A percentile compares a stretch with the other conserved stretches of the same genome.
These are phyloP conservation scores for Rosa multiflora DNA, from an alignment of 306 rosid genomes.

Conservation along the genomic window DNA sequence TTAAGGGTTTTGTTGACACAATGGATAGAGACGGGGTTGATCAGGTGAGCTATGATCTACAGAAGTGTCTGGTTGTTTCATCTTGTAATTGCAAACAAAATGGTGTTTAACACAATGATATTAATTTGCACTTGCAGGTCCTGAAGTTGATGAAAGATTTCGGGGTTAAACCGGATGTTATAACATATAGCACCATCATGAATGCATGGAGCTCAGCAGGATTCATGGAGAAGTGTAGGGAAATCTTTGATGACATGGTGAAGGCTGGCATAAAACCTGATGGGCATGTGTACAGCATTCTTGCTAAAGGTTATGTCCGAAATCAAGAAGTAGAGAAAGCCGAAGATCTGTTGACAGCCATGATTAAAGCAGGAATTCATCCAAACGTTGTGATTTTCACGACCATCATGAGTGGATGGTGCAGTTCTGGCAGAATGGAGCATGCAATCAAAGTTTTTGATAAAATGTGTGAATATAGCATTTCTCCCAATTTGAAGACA, in stretches of 20 bases:
- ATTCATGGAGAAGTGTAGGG: slow-evolving; percentile 57
- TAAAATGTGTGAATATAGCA: slow-evolving; percentile 52
- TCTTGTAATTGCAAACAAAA: slow-evolving; percentile 10
- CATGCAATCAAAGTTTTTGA: slow-evolving; percentile 51
- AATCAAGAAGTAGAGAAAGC: slow-evolving; percentile 66
- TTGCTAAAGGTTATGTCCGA: slow-evolving; percentile 70
- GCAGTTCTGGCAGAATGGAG: slow-evolving; percentile 70
- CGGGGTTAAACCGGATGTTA: slow-evolving; percentile 60
- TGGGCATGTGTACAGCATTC: slow-evolving; percentile 66
- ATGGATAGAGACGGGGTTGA: slow-evolving; percentile 73
- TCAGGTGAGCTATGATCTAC: slow-evolving; percentile 42
- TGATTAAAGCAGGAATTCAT: slow-evolving; percentile 44
- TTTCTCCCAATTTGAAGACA: slow-evolving; percentile 69
- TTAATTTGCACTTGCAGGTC: slow-evolving; percentile 41
- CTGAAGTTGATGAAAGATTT: slow-evolving; percentile 60
- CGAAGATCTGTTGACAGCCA: slow-evolving; percentile 50
- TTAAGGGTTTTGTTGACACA: slow-evolving; percentile 57
- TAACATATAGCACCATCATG: slow-evolving; percentile 69
- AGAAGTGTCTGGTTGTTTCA: not conserved
- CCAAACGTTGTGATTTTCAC: slow-evolving; percentile 74
- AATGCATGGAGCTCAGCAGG: slow-evolving; percentile 86
- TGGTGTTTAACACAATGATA: slow-evolving; percentile 3
- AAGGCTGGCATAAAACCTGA: slow-evolving; percentile 69
- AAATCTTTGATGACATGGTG: slow-evolving; percentile 58
- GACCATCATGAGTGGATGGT: slow-evolving; percentile 68